phyloP scores from a whole-genome alignment of 2,329 filamentous ascomycete species.

The Akanthomyces lecanii region DNA sequence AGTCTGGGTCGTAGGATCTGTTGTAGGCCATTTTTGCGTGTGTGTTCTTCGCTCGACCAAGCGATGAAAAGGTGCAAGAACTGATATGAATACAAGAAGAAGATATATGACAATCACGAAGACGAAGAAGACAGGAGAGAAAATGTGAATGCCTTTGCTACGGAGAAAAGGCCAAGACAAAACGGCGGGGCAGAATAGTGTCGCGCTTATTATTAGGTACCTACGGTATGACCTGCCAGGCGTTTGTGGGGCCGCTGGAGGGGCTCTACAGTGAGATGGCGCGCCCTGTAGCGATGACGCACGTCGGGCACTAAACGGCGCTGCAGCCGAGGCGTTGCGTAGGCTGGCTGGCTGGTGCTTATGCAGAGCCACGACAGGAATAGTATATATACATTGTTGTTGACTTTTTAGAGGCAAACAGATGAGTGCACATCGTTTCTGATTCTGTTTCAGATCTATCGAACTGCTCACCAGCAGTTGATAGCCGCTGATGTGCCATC shows the following conservation, averaged over 20 bases:
- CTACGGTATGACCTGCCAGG: background rate
- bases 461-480: too few species aligned
- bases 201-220: background rate
- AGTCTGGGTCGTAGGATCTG: conserved; percentile 86
- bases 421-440: background rate
- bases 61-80: background rate
- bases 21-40: conserved; percentile 79
- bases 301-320: background rate
- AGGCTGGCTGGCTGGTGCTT: background rate
- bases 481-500: too few species aligned
- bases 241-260: background rate
- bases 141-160: background rate
- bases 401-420: too few species aligned
- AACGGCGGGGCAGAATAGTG: background rate
- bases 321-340: background rate
- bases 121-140: background rate
- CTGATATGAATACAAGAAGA: background rate
- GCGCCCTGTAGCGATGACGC: background rate
- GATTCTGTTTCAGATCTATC: background rate
- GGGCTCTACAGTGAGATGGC: too few species aligned
- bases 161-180: background rate
- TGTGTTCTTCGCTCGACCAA: background rate
- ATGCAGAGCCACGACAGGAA: conserved; percentile 4
- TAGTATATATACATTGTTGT: background rate
- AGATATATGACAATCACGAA: background rate